These are phyloP conservation scores for Glaciozyma martinii DNA, from an alignment of 768 basidiomycete species.

Conservation along the genomic window DNA sequence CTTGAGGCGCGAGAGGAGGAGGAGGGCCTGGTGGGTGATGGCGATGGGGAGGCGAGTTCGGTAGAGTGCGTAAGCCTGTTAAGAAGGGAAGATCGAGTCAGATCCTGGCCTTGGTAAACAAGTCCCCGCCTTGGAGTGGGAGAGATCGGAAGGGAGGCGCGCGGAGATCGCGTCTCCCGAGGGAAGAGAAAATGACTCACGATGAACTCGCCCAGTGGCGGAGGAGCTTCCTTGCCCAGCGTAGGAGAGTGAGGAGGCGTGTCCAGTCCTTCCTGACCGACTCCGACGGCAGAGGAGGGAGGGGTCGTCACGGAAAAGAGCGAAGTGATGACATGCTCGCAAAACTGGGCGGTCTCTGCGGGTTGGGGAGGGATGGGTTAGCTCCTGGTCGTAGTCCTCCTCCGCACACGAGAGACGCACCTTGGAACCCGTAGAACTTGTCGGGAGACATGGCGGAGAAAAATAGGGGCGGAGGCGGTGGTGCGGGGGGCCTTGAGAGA, in stretches of 20 bases:
- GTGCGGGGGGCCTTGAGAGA: too few species aligned
- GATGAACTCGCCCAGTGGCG: conserved; percentile 31
- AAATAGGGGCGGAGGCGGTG: too few species aligned
- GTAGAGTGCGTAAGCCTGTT: conserved; percentile 62
- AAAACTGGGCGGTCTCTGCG: conserved; percentile 25
- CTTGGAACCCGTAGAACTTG: too few species aligned
- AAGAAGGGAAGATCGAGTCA: background rate
- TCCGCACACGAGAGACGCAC: too few species aligned
- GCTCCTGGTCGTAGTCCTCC: too few species aligned
- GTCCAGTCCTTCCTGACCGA: conserved; percentile 3
- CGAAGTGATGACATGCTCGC: conserved; percentile 31
- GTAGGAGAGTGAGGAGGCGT: conserved; percentile 8
- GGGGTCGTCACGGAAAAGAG: conserved; percentile 16
- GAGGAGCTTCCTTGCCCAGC: conserved; percentile 3
- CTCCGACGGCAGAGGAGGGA: background rate
- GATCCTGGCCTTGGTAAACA: background rate
- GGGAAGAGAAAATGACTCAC: conserved; percentile 7
- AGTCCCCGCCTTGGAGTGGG: background rate
- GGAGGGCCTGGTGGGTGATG: conserved; percentile 59
- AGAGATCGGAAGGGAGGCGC: background rate
- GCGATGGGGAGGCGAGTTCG: conserved; percentile 64
- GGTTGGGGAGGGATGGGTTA: too few species aligned
- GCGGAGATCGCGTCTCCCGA: background rate
- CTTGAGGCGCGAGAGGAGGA: conserved; percentile 75
- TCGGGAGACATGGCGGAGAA: too few species aligned